These are phyloP conservation scores for Tulasnella sp. DNA, from an alignment of 768 basidiomycete species.

Conservation along the genomic window DNA sequence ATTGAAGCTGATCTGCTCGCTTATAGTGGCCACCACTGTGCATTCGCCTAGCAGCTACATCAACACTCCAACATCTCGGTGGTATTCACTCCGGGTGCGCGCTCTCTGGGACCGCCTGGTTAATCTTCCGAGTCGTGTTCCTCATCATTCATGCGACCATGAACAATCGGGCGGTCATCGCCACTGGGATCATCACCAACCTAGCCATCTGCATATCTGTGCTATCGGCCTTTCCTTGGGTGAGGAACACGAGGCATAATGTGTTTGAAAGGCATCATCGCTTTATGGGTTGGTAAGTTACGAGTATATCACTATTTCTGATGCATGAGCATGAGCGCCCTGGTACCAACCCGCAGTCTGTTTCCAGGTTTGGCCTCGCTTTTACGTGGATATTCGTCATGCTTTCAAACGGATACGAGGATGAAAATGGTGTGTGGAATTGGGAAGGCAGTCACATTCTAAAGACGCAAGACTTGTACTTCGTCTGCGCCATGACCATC, in stretches of 20 bases:
- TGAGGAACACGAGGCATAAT: slow-evolving; percentile 71
- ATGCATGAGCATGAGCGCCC: slow-evolving; percentile 28
- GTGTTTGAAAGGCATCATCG: slow-evolving; percentile 74
- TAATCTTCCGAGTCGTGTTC: slow-evolving; percentile 50
- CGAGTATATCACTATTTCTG: slow-evolving; percentile 30
- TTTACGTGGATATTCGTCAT: slow-evolving; percentile 56
- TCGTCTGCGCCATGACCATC: slow-evolving; percentile 57
- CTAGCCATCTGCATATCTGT: slow-evolving; percentile 48
- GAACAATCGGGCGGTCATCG: slow-evolving; percentile 47
- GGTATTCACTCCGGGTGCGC: slow-evolving; percentile 74
- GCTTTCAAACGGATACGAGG: slow-evolving; percentile 52
- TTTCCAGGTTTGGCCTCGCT: slow-evolving; percentile 12
- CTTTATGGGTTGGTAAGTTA: slow-evolving; percentile 56
- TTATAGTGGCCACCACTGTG: slow-evolving; percentile 57
- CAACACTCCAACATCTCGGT: slow-evolving; percentile 49
- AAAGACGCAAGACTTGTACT: slow-evolving; percentile 70
- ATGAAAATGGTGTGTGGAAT: slow-evolving; percentile 46
- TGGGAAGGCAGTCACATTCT: slow-evolving; percentile 43
- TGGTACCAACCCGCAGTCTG: no score
- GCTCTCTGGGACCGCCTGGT: slow-evolving; percentile 52
- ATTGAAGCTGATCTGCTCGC: slow-evolving; percentile 1
- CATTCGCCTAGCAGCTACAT: slow-evolving; percentile 6
- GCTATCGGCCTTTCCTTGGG: slow-evolving; percentile 64
- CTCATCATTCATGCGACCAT: slow-evolving; percentile 41
- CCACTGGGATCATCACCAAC: slow-evolving; percentile 51